Evolutionary conservation across 2,329 filamentous ascomycete genomes (phyloP), one percentile per base, ranked within the genome.

Genomic region (Corniculantispora saksenae): DNA sequence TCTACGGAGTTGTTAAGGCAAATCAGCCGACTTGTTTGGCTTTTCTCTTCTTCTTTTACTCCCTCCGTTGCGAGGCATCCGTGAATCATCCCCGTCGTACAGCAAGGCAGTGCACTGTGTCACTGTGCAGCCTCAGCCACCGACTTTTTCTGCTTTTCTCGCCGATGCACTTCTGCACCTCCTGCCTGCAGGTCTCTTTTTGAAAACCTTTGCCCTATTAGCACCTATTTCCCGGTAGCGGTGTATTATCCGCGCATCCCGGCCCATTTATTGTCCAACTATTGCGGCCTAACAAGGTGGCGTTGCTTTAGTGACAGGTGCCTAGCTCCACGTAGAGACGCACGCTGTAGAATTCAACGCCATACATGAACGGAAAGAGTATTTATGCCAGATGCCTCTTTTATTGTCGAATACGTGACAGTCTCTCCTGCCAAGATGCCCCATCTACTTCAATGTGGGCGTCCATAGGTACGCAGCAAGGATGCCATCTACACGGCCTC

Each of bases 41-140:
- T n/a, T n/a, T n/a, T n/a, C n/a, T n/a, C n/a, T 4, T 10, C n/a
- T 25, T 5, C 32, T 15, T 35, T 51, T 54, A 10, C 29, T 38
- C 15, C 21, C 13, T 23, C 3, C 23, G 3, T 23, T 35, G 8
- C 43, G 38, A 38, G 17, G 55, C 21, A 25, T 23, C 50, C n/a
- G 40, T 63, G 38, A 63, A 55, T 48, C 29, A 29, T 21, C 13
- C 10, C 10, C 21, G 3, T n/a, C 38, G 15, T 15, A 23, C 58
- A 27, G n/a, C 23, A 13, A 17, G 21, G 19, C 21, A 9, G 7
- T 19, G 50, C 21, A 21, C 27, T 23, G 51, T 38, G 32, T 21
- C 43, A 50, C 57, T 50, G 43, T 50, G 27, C 43, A n/a, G 15
- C 40, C 38, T 63, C 60, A 63, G 50, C 50, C 60, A 56, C 60